Evolutionary conservation across 169 alveolate genomes (phyloP).

Genomic region (Plasmodium inui): DNA sequence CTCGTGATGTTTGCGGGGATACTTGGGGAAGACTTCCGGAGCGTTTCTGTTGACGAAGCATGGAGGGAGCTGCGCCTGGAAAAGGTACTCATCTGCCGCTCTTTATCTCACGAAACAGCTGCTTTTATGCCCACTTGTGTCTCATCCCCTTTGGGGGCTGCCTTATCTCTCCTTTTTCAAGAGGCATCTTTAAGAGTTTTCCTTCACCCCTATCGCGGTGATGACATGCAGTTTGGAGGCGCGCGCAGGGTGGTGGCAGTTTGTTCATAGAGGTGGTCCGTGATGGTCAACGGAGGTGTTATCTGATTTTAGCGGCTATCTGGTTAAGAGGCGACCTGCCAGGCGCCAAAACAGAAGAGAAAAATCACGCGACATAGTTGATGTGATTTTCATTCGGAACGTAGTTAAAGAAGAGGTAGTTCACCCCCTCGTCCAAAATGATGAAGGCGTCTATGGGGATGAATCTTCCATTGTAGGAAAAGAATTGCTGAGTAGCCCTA

Average conservation of each 20-base stretch:
- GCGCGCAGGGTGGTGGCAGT: not conserved
- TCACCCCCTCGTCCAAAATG: slow-evolving; percentile 16
- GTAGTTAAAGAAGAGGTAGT: slow-evolving; percentile 48
- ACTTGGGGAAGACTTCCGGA: no score
- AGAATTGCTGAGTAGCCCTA: slow-evolving; percentile 42
- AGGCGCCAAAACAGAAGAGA: not conserved
- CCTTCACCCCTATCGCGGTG: not conserved
- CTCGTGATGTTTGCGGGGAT: not conserved
- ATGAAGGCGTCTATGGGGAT: slow-evolving; percentile 34
- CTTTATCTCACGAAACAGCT: not conserved
- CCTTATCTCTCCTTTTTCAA: not conserved
- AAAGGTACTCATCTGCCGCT: not conserved
- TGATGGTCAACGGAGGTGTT: not conserved
- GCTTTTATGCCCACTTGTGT: not conserved
- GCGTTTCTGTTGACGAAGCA: no score
- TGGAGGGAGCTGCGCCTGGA: not conserved
- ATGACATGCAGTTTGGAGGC: not conserved
- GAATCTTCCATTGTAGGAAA: slow-evolving; percentile 36
- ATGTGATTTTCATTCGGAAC: slow-evolving; percentile 52
- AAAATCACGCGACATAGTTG: not conserved
- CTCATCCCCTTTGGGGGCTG: not conserved
- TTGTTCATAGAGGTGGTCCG: not conserved
- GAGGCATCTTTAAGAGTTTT: not conserved
- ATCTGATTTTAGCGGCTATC: no score
- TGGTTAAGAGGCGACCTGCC: no score